A percentile compares a stretch with the other conserved stretches of the same genome.
Conservation (phyloP, 2,329 filamentous ascomycete genomes). For the Sclerotinia spermophila region DNA sequence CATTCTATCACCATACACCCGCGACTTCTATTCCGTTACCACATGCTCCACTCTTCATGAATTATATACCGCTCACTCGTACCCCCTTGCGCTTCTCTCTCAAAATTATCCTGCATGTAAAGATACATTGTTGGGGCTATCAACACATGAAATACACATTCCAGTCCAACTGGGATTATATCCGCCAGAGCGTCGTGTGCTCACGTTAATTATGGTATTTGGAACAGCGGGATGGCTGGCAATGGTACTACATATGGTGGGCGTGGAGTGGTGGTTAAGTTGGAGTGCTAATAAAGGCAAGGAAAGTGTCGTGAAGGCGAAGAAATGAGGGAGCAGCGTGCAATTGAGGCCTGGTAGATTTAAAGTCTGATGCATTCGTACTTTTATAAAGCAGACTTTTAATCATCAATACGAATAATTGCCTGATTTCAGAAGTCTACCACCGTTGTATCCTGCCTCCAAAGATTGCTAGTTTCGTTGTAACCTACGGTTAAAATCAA, state of each 20-base stretch:
- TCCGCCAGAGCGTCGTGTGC: background rate
- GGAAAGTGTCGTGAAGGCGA: background rate
- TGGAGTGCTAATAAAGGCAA: background rate
- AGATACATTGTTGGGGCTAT: background rate
- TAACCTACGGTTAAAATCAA: background rate
- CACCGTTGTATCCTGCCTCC: background rate
- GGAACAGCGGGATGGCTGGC: background rate
- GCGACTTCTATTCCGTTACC: background rate
- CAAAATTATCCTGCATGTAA: slow-evolving; percentile 1
- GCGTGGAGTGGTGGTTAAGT: background rate
- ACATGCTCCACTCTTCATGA: background rate
- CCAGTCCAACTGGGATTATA: background rate
- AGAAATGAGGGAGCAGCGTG: background rate
- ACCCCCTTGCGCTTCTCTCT: background rate
- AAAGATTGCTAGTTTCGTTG: background rate
- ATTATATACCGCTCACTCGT: background rate
- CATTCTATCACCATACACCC: background rate
- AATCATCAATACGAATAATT: background rate
- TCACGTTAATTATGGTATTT: background rate
- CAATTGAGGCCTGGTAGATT: background rate
- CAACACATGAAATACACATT: background rate
- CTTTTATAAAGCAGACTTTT: no score
- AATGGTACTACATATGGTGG: background rate
- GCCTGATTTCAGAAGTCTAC: background rate
- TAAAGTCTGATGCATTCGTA: background rate